phyloP scores from a whole-genome alignment of 257 asterid genomes.

The Plantago elongata region DNA sequence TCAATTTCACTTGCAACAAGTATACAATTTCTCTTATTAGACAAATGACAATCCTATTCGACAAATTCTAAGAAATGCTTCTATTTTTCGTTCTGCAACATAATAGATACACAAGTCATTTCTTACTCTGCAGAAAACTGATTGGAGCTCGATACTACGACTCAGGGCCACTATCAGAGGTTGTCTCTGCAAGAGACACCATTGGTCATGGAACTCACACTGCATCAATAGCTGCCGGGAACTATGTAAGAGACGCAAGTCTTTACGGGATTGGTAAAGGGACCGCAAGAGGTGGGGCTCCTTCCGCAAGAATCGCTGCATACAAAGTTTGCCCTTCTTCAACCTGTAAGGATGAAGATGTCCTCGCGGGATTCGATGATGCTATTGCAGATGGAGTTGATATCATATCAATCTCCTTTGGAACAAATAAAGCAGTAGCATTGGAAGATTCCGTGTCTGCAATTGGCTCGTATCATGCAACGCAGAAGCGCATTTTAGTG shows the following conservation, averaged over 20 bases:
- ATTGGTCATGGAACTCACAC: slow-evolving; percentile 42
- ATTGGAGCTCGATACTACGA: slow-evolving; percentile 29
- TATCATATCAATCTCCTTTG: slow-evolving; percentile 32
- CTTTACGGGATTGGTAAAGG: slow-evolving; percentile 37
- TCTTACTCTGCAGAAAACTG: slow-evolving; percentile 22
- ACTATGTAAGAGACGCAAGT: slow-evolving; percentile 27
- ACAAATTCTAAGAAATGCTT: too few relatives aligned
- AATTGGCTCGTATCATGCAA: slow-evolving; percentile 38
- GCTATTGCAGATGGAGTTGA: slow-evolving; percentile 37
- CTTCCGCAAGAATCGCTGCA: slow-evolving; percentile 39
- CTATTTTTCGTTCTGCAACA: not conserved
- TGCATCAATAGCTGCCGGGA: slow-evolving; percentile 44
- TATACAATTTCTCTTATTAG: slow-evolving; percentile 2
- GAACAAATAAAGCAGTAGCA: not conserved
- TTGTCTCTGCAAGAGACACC: slow-evolving; percentile 26
- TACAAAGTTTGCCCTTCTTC: slow-evolving; percentile 22
- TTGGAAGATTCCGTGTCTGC: slow-evolving; percentile 19
- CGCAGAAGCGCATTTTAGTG: slow-evolving; percentile 28
- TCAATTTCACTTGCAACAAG: slow-evolving; percentile 46
- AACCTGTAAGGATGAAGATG: slow-evolving; percentile 20
- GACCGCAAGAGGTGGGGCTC: slow-evolving; percentile 37
- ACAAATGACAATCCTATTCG: not conserved
- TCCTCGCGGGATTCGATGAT: slow-evolving; percentile 31
- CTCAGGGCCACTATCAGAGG: not conserved
- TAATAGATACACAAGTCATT: not conserved